Percentiles rank a stretch among this genome's conserved stretches.
phyloP scores from a whole-genome alignment of 2,329 filamentous ascomycete species.

The Neofusicoccum sp. region DNA sequence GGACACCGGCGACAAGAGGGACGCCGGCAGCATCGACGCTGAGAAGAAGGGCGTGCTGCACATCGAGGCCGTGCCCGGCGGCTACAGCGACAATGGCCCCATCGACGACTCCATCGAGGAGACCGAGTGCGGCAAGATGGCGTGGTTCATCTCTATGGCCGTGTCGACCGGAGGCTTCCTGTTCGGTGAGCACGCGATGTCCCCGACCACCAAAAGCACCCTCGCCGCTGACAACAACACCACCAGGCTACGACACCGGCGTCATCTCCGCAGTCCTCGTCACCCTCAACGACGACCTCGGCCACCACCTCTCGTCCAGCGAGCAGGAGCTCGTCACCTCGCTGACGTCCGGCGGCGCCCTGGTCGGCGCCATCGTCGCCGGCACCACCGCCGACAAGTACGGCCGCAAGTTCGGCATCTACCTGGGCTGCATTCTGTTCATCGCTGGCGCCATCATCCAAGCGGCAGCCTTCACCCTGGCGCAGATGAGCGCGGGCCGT shows the following conservation, averaged over 20 bases:
- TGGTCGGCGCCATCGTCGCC: conserved; percentile 38
- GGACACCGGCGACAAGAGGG: neutral
- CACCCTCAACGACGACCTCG: conserved; percentile 28
- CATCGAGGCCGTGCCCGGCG: neutral
- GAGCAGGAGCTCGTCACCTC: conserved; percentile 42
- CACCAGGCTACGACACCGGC: conserved; percentile 34
- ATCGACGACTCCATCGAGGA: conserved; percentile 22
- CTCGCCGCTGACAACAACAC: neutral
- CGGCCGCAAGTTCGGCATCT: conserved; percentile 34
- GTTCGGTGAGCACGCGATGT: conserved; percentile 15
- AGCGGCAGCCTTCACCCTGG: conserved; percentile 27
- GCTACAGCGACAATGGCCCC: neutral
- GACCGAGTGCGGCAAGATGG: conserved; percentile 21
- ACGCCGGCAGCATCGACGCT: neutral
- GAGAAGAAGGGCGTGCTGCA: conserved; percentile 8
- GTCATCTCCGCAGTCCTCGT: conserved; percentile 40
- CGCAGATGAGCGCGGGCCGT: conserved; percentile 30
- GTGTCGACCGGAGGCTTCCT: conserved; percentile 23
- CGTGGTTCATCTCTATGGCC: conserved; percentile 21
- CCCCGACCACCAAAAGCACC: too few relatives aligned
- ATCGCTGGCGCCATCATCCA: conserved; percentile 31
- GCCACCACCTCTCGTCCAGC: neutral
- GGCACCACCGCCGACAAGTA: conserved; percentile 37
- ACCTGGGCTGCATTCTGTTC: conserved; percentile 21
- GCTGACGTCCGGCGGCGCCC: conserved; percentile 37